These are phyloP conservation scores for Hygrophoropsis aurantiaca DNA, from an alignment of 768 basidiomycete genomes.

Conservation along the genomic window DNA sequence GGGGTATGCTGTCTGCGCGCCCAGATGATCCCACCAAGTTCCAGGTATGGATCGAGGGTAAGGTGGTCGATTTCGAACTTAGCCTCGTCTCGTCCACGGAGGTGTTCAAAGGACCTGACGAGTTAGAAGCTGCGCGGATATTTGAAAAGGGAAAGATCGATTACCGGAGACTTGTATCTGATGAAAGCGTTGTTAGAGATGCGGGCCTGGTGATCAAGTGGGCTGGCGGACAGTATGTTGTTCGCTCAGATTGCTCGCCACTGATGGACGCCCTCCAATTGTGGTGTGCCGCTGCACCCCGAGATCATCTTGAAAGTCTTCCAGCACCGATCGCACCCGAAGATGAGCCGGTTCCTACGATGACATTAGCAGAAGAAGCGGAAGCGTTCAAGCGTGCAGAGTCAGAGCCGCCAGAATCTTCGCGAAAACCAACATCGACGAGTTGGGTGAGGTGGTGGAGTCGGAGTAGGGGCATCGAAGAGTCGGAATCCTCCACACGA, in stretches of 20 bases:
- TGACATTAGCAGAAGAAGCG: slow-evolving; percentile 19
- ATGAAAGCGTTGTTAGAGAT: slow-evolving; percentile 59
- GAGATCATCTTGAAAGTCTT: slow-evolving; percentile 16
- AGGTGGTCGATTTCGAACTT: slow-evolving; percentile 68
- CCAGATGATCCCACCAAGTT: slow-evolving; percentile 63
- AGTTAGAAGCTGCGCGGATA: slow-evolving; percentile 50
- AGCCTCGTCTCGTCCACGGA: slow-evolving; percentile 47
- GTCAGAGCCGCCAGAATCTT: slow-evolving; percentile 37
- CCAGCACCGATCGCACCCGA: slow-evolving; percentile 11
- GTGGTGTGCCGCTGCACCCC: slow-evolving; percentile 56
- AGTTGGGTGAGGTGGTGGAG: slow-evolving; percentile 91
- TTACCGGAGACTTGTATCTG: slow-evolving; percentile 64
- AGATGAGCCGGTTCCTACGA: slow-evolving; percentile 24
- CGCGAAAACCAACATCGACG: slow-evolving; percentile 50
- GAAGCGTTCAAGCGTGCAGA: slow-evolving; percentile 33
- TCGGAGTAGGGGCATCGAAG: slow-evolving; percentile 45
- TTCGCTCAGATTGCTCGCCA: slow-evolving; percentile 70
- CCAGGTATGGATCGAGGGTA: slow-evolving; percentile 61
- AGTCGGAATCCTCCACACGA: slow-evolving; percentile 12
- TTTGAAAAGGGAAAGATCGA: slow-evolving; percentile 67
- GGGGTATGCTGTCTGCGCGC: slow-evolving; percentile 58
- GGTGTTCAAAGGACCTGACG: slow-evolving; percentile 37
- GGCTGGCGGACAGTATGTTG: slow-evolving; percentile 72
- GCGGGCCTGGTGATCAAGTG: slow-evolving; percentile 74
- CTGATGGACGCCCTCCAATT: slow-evolving; percentile 70